phyloP scores from a whole-genome alignment of 129 eudicot genomes.

The Dittrichia graveolens region DNA sequence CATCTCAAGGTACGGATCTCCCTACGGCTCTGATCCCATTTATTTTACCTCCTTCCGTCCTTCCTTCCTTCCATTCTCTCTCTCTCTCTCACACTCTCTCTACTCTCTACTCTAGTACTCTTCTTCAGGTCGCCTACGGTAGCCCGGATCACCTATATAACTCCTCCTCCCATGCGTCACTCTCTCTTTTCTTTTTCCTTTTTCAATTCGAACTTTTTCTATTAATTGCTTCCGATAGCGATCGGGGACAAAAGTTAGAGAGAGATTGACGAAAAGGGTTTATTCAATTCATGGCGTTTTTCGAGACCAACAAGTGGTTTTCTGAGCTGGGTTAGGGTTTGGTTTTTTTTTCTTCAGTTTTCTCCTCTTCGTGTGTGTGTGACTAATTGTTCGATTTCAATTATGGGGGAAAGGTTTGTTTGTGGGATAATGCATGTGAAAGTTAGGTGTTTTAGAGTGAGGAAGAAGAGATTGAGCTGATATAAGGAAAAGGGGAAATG shows the following conservation, averaged over 20 bases:
- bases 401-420: neutral
- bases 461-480: slow-evolving; percentile 21
- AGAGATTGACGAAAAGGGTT: neutral
- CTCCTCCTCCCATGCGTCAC: slow-evolving; percentile 21
- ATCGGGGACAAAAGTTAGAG: slow-evolving; percentile 27
- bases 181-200: slow-evolving; percentile 16
- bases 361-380: neutral
- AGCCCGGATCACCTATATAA: slow-evolving; percentile 35
- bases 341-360: too few relatives aligned
- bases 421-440: slow-evolving; percentile 28
- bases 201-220: slow-evolving; percentile 22
- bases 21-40: slow-evolving; percentile 50
- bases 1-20: slow-evolving; percentile 66
- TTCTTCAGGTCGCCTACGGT: slow-evolving; percentile 34
- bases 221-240: slow-evolving; percentile 16
- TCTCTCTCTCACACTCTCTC: too few relatives aligned
- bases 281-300: slow-evolving; percentile 27
- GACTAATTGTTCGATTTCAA: neutral
- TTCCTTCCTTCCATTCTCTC: neutral
- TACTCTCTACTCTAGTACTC: neutral
- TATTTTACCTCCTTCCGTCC: slow-evolving; percentile 5
- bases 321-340: slow-evolving; percentile 33
- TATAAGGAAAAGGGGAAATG: neutral
- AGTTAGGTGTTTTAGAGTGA: slow-evolving; percentile 12
- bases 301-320: slow-evolving; percentile 24